These are phyloP conservation scores for Trametes polyzona DNA, from an alignment of 1,284 basidiomycete genomes.

Conservation along the genomic window DNA sequence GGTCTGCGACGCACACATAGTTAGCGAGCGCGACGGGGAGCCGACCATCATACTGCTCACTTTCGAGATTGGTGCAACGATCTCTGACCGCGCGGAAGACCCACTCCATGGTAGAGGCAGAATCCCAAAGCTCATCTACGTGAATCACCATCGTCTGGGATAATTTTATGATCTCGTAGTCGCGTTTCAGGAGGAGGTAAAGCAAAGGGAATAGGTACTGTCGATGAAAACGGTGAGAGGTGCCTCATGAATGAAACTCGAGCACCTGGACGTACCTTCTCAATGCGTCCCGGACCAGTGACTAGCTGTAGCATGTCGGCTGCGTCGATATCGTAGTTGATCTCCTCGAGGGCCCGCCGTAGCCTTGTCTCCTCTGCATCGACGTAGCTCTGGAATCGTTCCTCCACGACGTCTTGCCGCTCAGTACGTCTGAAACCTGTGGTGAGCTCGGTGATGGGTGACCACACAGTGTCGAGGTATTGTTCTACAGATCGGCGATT, in stretches of 20 bases:
- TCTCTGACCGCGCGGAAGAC: conserved; percentile 26
- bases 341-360: conserved; percentile 19
- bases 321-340: conserved; percentile 30
- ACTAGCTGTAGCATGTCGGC: conserved; percentile 28
- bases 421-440: conserved; percentile 16
- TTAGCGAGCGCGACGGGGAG: background rate
- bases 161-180: conserved; percentile 29
- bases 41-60: conserved; percentile 18
- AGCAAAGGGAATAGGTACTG: conserved; percentile 32
- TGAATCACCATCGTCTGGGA: conserved; percentile 24
- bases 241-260: background rate
- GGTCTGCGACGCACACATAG: conserved; percentile 9
- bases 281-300: conserved; percentile 30
- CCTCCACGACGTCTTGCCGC: conserved; percentile 19
- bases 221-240: too few relatives aligned
- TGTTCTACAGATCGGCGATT: conserved; percentile 29
- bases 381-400: conserved; percentile 25
- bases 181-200: conserved; percentile 30
- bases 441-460: conserved; percentile 20
- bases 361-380: conserved; percentile 26
- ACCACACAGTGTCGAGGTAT: conserved; percentile 30
- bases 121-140: conserved; percentile 31
- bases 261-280: conserved; percentile 22
- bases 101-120: conserved; percentile 27
- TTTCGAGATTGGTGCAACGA: conserved; percentile 27